phyloP scores from a whole-genome alignment of 768 basidiomycete species.

The Suillus alpinus region DNA sequence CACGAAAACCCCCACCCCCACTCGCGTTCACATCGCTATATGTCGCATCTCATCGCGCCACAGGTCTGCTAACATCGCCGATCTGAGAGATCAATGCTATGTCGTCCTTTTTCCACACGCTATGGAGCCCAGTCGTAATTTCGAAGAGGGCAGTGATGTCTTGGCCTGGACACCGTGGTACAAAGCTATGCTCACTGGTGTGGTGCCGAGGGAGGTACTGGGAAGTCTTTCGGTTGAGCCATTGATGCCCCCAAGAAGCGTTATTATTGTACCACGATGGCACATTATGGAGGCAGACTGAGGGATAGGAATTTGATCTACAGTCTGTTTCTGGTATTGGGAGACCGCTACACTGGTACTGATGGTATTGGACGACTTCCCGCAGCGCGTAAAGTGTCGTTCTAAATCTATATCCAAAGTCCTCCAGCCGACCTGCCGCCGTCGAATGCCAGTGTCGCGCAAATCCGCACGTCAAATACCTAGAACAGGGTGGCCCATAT shows the following conservation, averaged over 20 bases:
- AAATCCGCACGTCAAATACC: background rate
- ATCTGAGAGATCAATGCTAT: constrained; percentile 26
- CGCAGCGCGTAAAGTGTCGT: background rate
- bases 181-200: constrained; percentile 28
- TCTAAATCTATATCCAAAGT: background rate
- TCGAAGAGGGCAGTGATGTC: constrained; percentile 40
- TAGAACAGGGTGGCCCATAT: too few relatives aligned
- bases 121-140: constrained; percentile 28
- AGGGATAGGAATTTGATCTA: background rate
- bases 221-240: constrained; percentile 21
- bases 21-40: constrained; percentile 39
- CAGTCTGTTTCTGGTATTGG: background rate
- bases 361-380: background rate
- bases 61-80: constrained; percentile 12
- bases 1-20: constrained; percentile 20
- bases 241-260: constrained; percentile 27
- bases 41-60: constrained; percentile 33
- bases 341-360: background rate
- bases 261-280: constrained; percentile 30
- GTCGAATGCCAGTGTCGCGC: background rate
- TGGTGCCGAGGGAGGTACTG: constrained; percentile 13
- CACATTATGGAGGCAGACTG: constrained; percentile 10
- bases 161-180: constrained; percentile 54
- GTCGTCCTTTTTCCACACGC: constrained; percentile 33
- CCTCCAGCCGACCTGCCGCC: background rate